Evolutionary conservation across 768 basidiomycete genomes (phyloP), one percentile per base, ranked within the genome.

Genomic region (Lactarius hengduanensis): DNA sequence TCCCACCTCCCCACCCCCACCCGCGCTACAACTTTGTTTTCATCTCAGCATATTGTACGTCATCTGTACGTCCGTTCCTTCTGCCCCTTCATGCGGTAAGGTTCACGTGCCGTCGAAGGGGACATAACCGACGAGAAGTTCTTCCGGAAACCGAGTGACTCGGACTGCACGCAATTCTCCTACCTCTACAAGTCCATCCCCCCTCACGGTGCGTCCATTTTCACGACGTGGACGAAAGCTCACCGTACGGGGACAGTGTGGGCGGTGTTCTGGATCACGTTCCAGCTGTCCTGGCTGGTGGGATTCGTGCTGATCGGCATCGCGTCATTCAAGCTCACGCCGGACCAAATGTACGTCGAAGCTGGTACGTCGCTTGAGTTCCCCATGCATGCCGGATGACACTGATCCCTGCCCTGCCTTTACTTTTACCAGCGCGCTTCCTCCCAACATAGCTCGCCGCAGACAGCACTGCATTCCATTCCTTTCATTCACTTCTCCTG

Each of bases 71-170:
- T 79, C 26, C 22, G 4, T 22, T 54, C 57, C 26, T 32, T 34
- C 15, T 30, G 8, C 15, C 13, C 20, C 22, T 55, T 15, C 20
- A 50, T 53, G 22, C 34, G 8, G 28, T 30, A 13, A 56, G 32
- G 16, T 66, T 59, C 45, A 58, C 50, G 26, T 18, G 3, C 6
- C 3, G 32, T 32, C 32, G 10, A 72, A 94, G 92, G 92, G 95
- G 95, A 98, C 73, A 89, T 96, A 55, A 86, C 92, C 54, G 96
- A 98, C 75, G 95, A 98, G 74, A 84, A 91, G 63, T 93, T 96
- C 78, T 97, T 96, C 78, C 92, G 94, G 73, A 96, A 96, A 80
- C 83, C 88, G 32, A 96, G 96, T 73, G 92, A 94, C 72, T 94
- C 93, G 1, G 95, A 96, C 73, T 91, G 92, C 65, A 92, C 94